A percentile compares a stretch with the other conserved stretches of the same genome.
Conservation (phyloP, 208 protist genomes). For the Leishmania braziliensis region DNA sequence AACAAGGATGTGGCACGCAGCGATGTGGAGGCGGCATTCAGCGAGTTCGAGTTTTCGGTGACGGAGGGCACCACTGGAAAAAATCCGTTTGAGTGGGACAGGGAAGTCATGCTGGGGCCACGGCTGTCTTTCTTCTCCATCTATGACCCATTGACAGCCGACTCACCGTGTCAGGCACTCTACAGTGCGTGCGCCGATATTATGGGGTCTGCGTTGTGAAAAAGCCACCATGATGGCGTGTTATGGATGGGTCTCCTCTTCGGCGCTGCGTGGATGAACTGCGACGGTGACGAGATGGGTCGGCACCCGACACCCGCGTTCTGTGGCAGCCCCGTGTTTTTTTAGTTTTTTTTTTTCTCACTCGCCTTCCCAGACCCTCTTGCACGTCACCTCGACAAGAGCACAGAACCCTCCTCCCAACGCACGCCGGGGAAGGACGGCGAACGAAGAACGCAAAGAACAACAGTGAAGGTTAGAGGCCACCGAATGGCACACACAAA, state of each 20-base stretch:
- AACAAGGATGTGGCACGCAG: conserved; percentile 9
- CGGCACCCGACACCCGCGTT: not conserved
- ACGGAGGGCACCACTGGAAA: conserved; percentile 26
- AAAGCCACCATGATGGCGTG: not conserved
- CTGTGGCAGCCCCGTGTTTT: not conserved
- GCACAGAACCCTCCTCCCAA: not conserved
- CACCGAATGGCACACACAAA: not conserved
- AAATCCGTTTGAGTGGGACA: conserved; percentile 44
- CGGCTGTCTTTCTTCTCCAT: conserved; percentile 35
- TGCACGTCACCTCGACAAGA: not conserved
- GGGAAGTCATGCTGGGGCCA: conserved; percentile 42
- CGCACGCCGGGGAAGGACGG: not conserved
- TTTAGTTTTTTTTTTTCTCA: not conserved
- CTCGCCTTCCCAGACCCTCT: not conserved
- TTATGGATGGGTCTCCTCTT: not conserved
- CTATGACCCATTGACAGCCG: conserved; percentile 4
- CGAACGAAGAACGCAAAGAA: not conserved
- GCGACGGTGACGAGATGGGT: no score
- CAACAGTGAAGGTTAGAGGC: no score
- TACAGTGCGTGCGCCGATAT: conserved; percentile 18
- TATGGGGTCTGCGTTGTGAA: not conserved
- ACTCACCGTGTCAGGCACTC: conserved; percentile 19
- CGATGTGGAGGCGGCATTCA: conserved; percentile 16
- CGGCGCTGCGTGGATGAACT: not conserved
- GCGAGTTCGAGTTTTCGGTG: conserved; percentile 27